phyloP scores from a whole-genome alignment of 768 basidiomycete genomes.

The Suillus subaureus region DNA sequence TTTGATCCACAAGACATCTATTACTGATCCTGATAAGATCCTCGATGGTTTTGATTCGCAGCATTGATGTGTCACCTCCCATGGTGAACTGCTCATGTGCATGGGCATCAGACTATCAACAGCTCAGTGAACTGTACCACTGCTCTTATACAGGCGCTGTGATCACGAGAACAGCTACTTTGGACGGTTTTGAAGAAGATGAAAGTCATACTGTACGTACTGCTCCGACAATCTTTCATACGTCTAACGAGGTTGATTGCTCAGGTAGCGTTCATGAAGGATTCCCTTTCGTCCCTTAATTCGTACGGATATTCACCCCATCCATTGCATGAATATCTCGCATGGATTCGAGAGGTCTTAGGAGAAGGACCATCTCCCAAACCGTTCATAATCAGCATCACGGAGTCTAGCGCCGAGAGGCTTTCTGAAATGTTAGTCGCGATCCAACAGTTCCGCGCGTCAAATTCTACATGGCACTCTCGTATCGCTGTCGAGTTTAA shows the following conservation, averaged over 20 bases:
- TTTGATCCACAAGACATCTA: not conserved
- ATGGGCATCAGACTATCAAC: slow-evolving; percentile 72
- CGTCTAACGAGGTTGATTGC: slow-evolving; percentile 5
- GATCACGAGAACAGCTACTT: slow-evolving; percentile 76
- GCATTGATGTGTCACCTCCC: slow-evolving; percentile 59
- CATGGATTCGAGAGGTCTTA: slow-evolving; percentile 56
- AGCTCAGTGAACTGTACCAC: slow-evolving; percentile 67
- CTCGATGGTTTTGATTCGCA: slow-evolving; percentile 44
- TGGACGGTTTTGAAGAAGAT: slow-evolving; percentile 71
- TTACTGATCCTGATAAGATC: not conserved
- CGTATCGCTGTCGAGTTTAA: too few species aligned
- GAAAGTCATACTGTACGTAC: slow-evolving; percentile 57
- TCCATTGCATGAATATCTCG: slow-evolving; percentile 65
- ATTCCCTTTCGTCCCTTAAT: slow-evolving; percentile 66
- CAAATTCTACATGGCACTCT: too few species aligned
- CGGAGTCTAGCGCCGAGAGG: slow-evolving; percentile 50
- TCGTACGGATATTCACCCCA: slow-evolving; percentile 88
- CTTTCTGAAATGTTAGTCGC: too few species aligned
- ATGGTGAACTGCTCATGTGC: slow-evolving; percentile 80
- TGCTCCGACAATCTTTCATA: slow-evolving; percentile 2
- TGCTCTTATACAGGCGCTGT: slow-evolving; percentile 75
- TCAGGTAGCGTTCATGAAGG: slow-evolving; percentile 63
- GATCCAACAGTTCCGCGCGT: too few species aligned
- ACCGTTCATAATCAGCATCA: slow-evolving; percentile 82
- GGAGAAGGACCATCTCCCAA: slow-evolving; percentile 44